These are phyloP conservation scores for Talaromyces ruber DNA, from an alignment of 495 filamentous ascomycete species.

Conservation along the genomic window DNA sequence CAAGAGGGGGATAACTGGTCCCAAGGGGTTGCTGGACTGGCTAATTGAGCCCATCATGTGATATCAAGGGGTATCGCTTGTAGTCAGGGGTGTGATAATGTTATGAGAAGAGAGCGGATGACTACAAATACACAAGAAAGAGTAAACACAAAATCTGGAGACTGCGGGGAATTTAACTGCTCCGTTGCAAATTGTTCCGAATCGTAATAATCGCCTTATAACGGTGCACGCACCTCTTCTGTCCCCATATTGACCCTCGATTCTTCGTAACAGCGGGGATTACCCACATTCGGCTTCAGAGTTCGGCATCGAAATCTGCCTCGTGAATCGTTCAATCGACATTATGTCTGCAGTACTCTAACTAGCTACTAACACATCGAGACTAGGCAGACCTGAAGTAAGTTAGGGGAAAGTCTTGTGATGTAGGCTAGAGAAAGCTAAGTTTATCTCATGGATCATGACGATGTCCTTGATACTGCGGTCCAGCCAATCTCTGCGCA, in stretches of 20 bases:
- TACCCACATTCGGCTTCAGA: not conserved
- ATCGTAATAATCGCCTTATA: not conserved
- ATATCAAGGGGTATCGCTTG: not conserved
- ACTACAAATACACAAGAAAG: not conserved
- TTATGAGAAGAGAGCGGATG: not conserved
- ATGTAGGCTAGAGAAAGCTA: too few relatives aligned
- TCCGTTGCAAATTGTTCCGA: not conserved
- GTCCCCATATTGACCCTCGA: not conserved
- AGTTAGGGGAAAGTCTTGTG: too few relatives aligned
- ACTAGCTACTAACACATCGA: not conserved
- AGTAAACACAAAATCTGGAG: not conserved
- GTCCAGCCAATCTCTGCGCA: not conserved
- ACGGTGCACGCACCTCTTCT: not conserved
- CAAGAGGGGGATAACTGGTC: conserved; percentile 51
- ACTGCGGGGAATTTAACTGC: not conserved
- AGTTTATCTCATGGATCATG: not conserved
- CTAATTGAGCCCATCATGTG: not conserved
- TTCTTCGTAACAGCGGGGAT: not conserved
- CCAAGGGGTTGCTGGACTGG: not conserved
- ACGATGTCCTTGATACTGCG: not conserved
- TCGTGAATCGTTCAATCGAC: not conserved
- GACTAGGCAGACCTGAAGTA: not conserved
- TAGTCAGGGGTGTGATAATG: not conserved
- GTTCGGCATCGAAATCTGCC: not conserved
- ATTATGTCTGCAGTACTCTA: not conserved